Evolutionary conservation across 2,329 filamentous ascomycete species (phyloP).

Genomic region (Aureobasidium sp.): DNA sequence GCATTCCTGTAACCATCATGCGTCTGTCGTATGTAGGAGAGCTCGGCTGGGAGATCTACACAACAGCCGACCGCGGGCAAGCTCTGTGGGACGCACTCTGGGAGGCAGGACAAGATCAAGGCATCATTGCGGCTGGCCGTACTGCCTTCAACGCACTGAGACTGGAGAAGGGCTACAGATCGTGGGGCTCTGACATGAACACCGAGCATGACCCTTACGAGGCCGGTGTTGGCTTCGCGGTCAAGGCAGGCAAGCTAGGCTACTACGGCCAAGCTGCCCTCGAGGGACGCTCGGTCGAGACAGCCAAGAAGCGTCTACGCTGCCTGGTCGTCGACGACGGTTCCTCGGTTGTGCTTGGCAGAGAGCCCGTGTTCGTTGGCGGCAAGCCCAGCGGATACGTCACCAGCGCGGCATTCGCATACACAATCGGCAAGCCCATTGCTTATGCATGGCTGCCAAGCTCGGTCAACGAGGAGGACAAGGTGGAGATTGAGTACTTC

Average conservation of each 20-base stretch:
- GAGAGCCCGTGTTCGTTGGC: slow-evolving; percentile 52
- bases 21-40: slow-evolving; percentile 56
- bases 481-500: slow-evolving; percentile 57
- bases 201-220: slow-evolving; percentile 56
- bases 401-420: slow-evolving; percentile 55
- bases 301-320: slow-evolving; percentile 33
- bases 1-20: slow-evolving; percentile 51
- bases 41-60: slow-evolving; percentile 55
- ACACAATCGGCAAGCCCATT: slow-evolving; percentile 51
- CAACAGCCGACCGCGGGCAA: slow-evolving; percentile 52
- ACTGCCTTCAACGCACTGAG: slow-evolving; percentile 52
- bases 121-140: slow-evolving; percentile 52
- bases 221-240: slow-evolving; percentile 47
- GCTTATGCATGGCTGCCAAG: slow-evolving; percentile 53
- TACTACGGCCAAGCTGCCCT: slow-evolving; percentile 50
- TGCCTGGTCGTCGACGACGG: slow-evolving; percentile 52
- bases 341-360: slow-evolving; percentile 51
- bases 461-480: slow-evolving; percentile 39
- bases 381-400: slow-evolving; percentile 49
- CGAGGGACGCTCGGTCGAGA: slow-evolving; percentile 33
- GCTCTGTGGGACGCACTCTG: slow-evolving; percentile 53
- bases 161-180: slow-evolving; percentile 53
- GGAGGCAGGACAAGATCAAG: slow-evolving; percentile 47
- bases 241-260: slow-evolving; percentile 41
- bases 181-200: slow-evolving; percentile 52